phyloP scores from a whole-genome alignment of 2,329 filamentous ascomycete species.

The Hirsutella rhossiliensis region DNA sequence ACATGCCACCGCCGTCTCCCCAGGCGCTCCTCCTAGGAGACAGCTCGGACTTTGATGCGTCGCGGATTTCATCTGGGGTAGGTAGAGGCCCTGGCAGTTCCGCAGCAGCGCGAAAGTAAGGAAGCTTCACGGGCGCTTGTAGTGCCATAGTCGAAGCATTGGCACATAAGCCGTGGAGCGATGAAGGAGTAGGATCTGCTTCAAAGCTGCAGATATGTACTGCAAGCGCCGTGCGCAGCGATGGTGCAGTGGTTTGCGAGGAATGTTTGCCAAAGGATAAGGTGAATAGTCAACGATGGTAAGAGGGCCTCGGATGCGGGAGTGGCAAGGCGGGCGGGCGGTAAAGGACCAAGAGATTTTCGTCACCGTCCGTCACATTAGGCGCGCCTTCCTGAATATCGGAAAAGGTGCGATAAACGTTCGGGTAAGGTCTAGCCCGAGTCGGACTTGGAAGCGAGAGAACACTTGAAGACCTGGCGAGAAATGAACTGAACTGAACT shows the following conservation, averaged over 20 bases:
- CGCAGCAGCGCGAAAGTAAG: slow-evolving; percentile 1
- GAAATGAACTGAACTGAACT: no score
- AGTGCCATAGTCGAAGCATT: not conserved
- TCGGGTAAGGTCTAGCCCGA: no score
- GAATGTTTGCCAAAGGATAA: not conserved
- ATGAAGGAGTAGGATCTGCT: not conserved
- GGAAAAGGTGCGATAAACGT: no score
- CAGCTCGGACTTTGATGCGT: slow-evolving; percentile 1
- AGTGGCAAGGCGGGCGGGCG: no score
- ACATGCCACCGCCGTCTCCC: slow-evolving; percentile 1
- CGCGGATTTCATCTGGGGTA: slow-evolving; percentile 1
- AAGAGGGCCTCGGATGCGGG: no score
- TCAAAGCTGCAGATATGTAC: not conserved
- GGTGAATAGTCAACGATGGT: not conserved
- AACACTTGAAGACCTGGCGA: no score
- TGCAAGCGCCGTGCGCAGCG: not conserved
- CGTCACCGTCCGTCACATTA: no score
- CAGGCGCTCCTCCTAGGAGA: slow-evolving; percentile 2
- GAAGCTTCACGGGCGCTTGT: slow-evolving; percentile 1
- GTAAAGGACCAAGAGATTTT: no score
- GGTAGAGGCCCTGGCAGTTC: slow-evolving; percentile 4
- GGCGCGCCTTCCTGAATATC: no score
- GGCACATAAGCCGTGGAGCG: not conserved
- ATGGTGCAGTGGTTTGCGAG: not conserved
- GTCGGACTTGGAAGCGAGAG: no score